Percentiles rank a stretch among this genome's conserved stretches.
These are phyloP conservation scores for Aspergillus tubingensis DNA, from an alignment of 2,329 filamentous ascomycete genomes.

Conservation along the genomic window DNA sequence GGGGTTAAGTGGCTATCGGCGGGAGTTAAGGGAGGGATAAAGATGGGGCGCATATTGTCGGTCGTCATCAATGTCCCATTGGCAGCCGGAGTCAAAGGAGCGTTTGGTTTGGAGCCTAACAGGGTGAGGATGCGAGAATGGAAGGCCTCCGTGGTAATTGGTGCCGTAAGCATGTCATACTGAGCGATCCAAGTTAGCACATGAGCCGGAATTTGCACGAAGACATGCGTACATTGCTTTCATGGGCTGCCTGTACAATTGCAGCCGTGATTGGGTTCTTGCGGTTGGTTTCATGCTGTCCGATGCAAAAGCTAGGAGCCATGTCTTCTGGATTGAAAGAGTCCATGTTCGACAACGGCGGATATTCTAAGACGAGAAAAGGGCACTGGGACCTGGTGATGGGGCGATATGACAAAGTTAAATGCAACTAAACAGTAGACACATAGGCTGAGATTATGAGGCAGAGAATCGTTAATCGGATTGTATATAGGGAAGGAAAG, in stretches of 20 bases:
- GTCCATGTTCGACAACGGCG: constrained; percentile 32
- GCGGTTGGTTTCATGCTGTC: constrained; percentile 62
- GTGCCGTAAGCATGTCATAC: constrained; percentile 67
- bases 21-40: constrained; percentile 44
- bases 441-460: background rate
- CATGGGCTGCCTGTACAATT: constrained; percentile 57
- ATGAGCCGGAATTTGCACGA: background rate
- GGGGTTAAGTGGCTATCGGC: constrained; percentile 67
- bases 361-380: background rate
- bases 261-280: constrained; percentile 51
- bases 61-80: constrained; percentile 43
- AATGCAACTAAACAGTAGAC: background rate
- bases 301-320: constrained; percentile 58
- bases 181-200: constrained; percentile 28
- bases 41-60: constrained; percentile 42
- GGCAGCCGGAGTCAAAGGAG: constrained; percentile 32
- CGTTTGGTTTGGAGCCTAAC: constrained; percentile 43
- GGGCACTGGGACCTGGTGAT: background rate
- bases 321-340: constrained; percentile 37
- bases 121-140: constrained; percentile 59
- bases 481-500: background rate
- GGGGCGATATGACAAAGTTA: background rate
- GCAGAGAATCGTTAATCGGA: background rate
- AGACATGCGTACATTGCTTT: constrained; percentile 51
- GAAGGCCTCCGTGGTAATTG: constrained; percentile 63